Conservation (phyloP, 257 asterid species). For the Solanum bulbocastanum region DNA sequence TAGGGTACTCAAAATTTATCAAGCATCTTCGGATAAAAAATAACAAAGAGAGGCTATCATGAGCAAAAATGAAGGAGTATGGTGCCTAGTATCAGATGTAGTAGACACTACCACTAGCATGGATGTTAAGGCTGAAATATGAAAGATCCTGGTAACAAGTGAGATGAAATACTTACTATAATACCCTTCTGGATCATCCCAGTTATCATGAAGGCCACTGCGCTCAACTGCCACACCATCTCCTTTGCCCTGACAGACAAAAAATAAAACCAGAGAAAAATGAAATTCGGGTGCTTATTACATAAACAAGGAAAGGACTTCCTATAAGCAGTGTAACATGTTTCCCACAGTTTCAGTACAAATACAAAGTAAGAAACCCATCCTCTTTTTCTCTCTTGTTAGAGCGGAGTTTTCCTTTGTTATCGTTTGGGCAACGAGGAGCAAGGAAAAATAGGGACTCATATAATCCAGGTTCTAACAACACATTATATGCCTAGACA, state of each 20-base stretch:
- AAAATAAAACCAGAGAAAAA: neutral
- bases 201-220: constrained; percentile 76
- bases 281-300: neutral
- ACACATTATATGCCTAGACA: neutral
- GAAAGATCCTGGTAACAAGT: neutral
- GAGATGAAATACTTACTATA: constrained; percentile 45
- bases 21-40: neutral
- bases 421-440: neutral
- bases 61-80: neutral
- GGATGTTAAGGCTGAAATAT: neutral
- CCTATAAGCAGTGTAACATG: neutral
- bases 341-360: neutral
- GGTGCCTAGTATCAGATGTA: neutral
- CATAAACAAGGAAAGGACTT: neutral
- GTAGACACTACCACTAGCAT: neutral
- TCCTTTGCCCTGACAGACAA: constrained; percentile 54
- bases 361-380: neutral
- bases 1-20: neutral
- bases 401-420: neutral
- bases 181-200: constrained; percentile 98
- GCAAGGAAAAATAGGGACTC: neutral
- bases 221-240: constrained; percentile 66
- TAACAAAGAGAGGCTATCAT: neutral
- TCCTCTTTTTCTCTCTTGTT: neutral
- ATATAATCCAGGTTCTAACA: neutral